These are phyloP conservation scores for Dryas integrifolia DNA, from an alignment of 331 rosid species.

Conservation along the genomic window DNA sequence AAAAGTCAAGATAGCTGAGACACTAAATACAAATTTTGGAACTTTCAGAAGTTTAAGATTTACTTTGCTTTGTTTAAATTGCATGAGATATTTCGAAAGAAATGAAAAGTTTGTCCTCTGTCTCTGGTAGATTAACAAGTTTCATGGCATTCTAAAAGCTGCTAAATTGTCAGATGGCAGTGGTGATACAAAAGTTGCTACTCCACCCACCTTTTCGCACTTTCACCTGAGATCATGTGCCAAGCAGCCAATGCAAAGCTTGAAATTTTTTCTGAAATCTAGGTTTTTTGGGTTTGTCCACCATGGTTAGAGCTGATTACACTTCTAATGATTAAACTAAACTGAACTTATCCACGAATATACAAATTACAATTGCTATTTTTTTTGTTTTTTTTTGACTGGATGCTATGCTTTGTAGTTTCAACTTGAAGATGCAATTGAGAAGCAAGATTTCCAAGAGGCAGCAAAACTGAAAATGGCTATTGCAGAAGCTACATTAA, in stretches of 20 bases:
- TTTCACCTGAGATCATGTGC: background rate
- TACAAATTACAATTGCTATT: background rate
- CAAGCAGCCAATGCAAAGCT: no score
- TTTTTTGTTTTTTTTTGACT: slow-evolving; percentile 8
- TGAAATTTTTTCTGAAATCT: background rate
- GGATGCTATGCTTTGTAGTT: slow-evolving; percentile 44
- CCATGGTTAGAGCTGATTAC: background rate
- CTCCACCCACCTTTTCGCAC: background rate
- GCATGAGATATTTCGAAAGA: background rate
- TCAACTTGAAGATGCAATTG: slow-evolving; percentile 97
- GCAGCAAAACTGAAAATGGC: slow-evolving; percentile 73
- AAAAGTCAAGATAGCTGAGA: background rate
- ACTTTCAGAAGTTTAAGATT: background rate
- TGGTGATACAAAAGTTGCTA: background rate
- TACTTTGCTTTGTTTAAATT: background rate
- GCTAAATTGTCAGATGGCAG: background rate
- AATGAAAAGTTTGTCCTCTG: background rate
- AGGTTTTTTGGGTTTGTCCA: background rate
- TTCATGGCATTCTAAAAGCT: background rate
- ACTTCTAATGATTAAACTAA: background rate
- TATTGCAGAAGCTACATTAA: slow-evolving; percentile 71
- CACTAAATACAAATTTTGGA: background rate
- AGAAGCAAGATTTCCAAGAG: slow-evolving; percentile 86
- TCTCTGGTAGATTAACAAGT: background rate
- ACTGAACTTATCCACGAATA: background rate